Evolutionary conservation across 2,329 filamentous ascomycete genomes (phyloP).

Genomic region (Verticillium tricorpus): DNA sequence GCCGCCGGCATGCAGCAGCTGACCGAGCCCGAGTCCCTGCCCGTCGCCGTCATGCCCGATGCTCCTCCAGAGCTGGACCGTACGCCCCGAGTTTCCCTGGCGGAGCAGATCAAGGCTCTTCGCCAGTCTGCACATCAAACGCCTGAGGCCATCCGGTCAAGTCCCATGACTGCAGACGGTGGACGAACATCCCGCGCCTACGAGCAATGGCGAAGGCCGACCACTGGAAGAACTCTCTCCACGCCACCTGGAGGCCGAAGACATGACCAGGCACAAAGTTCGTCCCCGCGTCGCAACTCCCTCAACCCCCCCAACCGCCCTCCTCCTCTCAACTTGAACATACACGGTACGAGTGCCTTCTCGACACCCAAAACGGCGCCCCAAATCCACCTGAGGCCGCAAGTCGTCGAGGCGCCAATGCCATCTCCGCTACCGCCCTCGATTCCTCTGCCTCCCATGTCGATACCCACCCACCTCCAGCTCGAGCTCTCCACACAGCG

Average conservation of each 20-base stretch:
- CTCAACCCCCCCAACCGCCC: constrained; percentile 41
- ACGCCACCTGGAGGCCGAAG: constrained; percentile 46
- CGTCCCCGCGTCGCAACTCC: constrained; percentile 43
- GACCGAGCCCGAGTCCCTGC: constrained; percentile 53
- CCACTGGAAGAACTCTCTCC: constrained; percentile 41
- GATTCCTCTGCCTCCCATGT: constrained; percentile 63
- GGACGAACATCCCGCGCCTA: constrained; percentile 16
- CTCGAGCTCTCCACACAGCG: constrained; percentile 58
- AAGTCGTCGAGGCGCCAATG: constrained; percentile 22
- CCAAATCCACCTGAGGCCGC: constrained; percentile 7
- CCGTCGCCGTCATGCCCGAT: constrained; percentile 39
- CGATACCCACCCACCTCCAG: constrained; percentile 60
- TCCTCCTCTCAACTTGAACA: constrained; percentile 10
- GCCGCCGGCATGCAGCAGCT: constrained; percentile 56
- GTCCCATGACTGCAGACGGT: constrained; percentile 17
- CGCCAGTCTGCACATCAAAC: constrained; percentile 23
- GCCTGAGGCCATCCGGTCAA: constrained; percentile 18
- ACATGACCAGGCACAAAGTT: constrained; percentile 22
- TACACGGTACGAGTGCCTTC: constrained; percentile 4
- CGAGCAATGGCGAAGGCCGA: constrained; percentile 26
- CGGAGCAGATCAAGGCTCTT: constrained; percentile 24
- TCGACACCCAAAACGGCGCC: constrained; percentile 11
- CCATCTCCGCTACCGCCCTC: constrained; percentile 47
- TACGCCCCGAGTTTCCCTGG: constrained; percentile 26
- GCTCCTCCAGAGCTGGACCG: constrained; percentile 23